Evolutionary conservation across 345 rosid genomes (phyloP), one percentile per base, ranked within the genome.

Genomic region (Corchorus olitorius): DNA sequence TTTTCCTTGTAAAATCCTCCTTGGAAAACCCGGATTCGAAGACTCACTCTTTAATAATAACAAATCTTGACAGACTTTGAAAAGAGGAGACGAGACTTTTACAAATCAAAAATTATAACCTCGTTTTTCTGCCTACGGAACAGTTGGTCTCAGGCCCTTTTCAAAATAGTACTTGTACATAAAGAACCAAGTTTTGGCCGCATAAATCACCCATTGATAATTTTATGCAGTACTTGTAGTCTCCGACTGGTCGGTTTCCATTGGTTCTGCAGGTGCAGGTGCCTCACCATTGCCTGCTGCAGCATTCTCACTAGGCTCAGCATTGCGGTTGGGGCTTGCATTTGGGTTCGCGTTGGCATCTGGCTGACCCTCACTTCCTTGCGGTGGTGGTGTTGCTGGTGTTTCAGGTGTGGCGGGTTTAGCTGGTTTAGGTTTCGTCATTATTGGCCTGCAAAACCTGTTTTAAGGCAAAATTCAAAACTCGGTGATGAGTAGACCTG

Each of bases 401-500:
- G 85, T 73, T 77, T 89, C 97, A 15, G 97, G 88, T 13, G 92
- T 72, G 15, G 87, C 77, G 22, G 94, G 88, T 80, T 95, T 93
- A 33, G 89, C 83, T 3, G 97, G 99, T 74, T 90, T 95, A 17
- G 92, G 93, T 75, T 91, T 95, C 16, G 88, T 95, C 98, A 95
- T 94, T 73, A 95, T 85, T 9, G 98, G 97, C 81, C 93, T 87
- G 88, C 98, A 90, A 43, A 88, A 60, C 87, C 99, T 95, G 87
- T 48, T 6, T 27, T 34, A 64, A 55, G 27, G 6, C 33, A 49
- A 59, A 55, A 16, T 55, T 46, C 1, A 13, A 4, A 27, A 54
- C 68, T 75, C 72, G 20, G 27, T 63, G 16, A 34, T 19, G 22
- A 14, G 6, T 1, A 22, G 22, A 22, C 22, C 1, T 19, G 8